Base-by-base conservation (phyloP, 176 grass and related monocot species). In the Musa schizocarpa region DNA sequence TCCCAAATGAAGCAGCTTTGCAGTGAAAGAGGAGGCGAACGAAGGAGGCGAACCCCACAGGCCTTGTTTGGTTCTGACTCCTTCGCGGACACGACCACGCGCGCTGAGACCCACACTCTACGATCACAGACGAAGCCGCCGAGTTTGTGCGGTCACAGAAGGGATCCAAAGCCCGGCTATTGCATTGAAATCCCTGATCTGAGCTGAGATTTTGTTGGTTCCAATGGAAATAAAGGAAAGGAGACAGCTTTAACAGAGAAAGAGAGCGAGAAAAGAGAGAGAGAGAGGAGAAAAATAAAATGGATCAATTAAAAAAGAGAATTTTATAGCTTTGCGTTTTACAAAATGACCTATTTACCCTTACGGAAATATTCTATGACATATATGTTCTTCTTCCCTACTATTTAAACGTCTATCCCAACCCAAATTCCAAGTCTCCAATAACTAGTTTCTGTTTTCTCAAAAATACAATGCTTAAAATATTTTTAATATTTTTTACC, bases 21-120 rank as follows among this genome's bases (percentile, higher is more conserved):
- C 68, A 70, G 68, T 17, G 17, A 50, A 69, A 50, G 29, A 50
- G 20, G 8, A 69, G 67, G 34, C 34, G 34, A 43, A 50, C 19
- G 43, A 7, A 50, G 68, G 51, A 9, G 68, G 1, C 43, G 68
- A 52, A 50, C 68, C 68, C 68, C 68, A 50, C 43, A 9, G 34
- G 48, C 34, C 68, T 70, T 51, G 68, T 70, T n/a, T 11, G 34
- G 34, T 51, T 70, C 68, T 70, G 68, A 70, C 68, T 17, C 43
- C 17, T 69, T 69, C 29, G 4, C 6, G 48, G 68, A 22, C 68
- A 70, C 68, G 16, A 13, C 48, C 68, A 52, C 48, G 68, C 68
- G 68, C 68, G 68, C 34, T 9, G 8, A 51, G 68, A 65, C 63
- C 63, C 23, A 26, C 63, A 26, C 27, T 14, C 27, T 49, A 27